Conservation (phyloP, 1,284 basidiomycete species). For the Boletus sp. region DNA sequence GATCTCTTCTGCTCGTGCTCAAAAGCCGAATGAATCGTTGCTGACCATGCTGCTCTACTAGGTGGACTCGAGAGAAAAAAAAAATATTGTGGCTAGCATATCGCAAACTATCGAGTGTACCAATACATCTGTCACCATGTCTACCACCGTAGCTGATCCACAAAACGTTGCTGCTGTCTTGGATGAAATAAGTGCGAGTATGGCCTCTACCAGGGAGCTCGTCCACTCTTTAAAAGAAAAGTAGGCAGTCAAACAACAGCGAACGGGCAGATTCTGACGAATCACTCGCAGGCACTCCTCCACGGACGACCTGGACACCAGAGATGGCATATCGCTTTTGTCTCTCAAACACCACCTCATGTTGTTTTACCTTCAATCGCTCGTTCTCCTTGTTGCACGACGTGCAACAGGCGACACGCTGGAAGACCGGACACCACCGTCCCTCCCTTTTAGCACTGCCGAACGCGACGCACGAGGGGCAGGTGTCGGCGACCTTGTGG, state of each 20-base stretch:
- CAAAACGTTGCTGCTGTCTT: slow-evolving; percentile 38
- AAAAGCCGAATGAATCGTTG: background rate
- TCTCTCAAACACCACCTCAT: slow-evolving; percentile 86
- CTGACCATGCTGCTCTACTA: slow-evolving; percentile 10
- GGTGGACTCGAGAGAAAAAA: no score
- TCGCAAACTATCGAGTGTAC: no score
- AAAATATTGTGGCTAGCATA: no score
- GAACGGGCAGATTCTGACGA: slow-evolving; percentile 1
- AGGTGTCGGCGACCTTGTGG: slow-evolving; percentile 62
- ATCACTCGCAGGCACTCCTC: slow-evolving; percentile 27
- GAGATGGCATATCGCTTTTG: slow-evolving; percentile 86
- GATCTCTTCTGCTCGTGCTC: slow-evolving; percentile 37
- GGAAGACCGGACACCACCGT: slow-evolving; percentile 45
- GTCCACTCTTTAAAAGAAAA: slow-evolving; percentile 52
- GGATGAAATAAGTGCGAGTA: slow-evolving; percentile 60
- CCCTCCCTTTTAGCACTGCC: slow-evolving; percentile 47
- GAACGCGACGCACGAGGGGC: slow-evolving; percentile 54
- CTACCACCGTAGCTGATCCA: slow-evolving; percentile 17
- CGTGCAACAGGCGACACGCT: slow-evolving; percentile 64
- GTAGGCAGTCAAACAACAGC: slow-evolving; percentile 36
- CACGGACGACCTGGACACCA: slow-evolving; percentile 54
- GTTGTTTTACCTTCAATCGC: slow-evolving; percentile 84
- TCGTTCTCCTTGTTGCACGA: slow-evolving; percentile 73
- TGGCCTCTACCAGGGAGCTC: slow-evolving; percentile 56
- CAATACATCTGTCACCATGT: background rate